These are phyloP conservation scores for Melampsora larici-populina DNA, from an alignment of 1,284 basidiomycete species.

Conservation along the genomic window DNA sequence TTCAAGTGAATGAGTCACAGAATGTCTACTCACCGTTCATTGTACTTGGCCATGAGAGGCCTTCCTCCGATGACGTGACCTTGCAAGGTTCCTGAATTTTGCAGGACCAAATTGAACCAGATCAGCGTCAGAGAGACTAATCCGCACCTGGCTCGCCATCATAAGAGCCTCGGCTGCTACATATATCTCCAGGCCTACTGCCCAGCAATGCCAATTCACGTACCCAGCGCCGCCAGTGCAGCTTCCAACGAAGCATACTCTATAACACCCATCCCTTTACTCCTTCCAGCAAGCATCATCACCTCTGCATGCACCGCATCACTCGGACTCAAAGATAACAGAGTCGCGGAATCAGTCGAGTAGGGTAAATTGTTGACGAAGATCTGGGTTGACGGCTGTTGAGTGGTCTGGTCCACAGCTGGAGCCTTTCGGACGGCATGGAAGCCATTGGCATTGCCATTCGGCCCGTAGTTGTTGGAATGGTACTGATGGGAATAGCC, in stretches of 20 bases:
- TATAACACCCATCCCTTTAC: slow-evolving; percentile 43
- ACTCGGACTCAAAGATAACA: slow-evolving; percentile 33
- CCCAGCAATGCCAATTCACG: background rate
- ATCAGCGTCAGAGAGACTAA: background rate
- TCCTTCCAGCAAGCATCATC: slow-evolving; percentile 29
- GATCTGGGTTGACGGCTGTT: slow-evolving; percentile 37
- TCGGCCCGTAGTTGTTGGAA: background rate
- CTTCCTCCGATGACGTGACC: slow-evolving; percentile 39
- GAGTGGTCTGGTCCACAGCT: slow-evolving; percentile 25
- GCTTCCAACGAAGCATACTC: slow-evolving; percentile 41
- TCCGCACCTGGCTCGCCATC: background rate
- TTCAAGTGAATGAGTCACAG: background rate
- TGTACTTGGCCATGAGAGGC: slow-evolving; percentile 42
- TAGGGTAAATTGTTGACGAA: slow-evolving; percentile 44
- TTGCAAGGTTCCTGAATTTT: slow-evolving; percentile 30
- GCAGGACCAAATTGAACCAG: background rate
- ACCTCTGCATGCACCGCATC: slow-evolving; percentile 35
- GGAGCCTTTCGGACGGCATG: background rate
- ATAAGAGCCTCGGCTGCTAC: too few species aligned
- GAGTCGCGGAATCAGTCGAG: slow-evolving; percentile 14
- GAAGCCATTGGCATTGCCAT: background rate
- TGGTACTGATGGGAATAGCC: slow-evolving; percentile 15
- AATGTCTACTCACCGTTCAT: slow-evolving; percentile 33
- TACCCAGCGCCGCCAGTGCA: slow-evolving; percentile 36
- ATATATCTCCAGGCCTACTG: too few species aligned